Conservation (phyloP, 2,329 filamentous ascomycete genomes). For the Byssochlamys sp. region DNA sequence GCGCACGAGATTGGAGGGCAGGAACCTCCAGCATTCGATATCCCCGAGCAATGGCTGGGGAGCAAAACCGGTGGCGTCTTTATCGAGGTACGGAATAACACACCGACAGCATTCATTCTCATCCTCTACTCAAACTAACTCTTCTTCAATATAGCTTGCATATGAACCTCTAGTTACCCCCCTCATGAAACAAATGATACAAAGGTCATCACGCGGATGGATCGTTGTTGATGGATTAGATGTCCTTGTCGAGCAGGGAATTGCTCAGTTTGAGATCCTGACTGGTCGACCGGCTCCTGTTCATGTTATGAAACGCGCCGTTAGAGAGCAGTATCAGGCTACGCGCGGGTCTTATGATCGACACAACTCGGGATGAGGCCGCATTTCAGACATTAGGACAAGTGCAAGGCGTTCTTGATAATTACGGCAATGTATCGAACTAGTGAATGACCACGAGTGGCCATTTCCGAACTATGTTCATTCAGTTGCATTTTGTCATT, state of each 20-base stretch:
- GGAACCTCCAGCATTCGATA: constrained; percentile 4
- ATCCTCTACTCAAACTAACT: neutral
- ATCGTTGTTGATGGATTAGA: constrained; percentile 14
- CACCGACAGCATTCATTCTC: neutral
- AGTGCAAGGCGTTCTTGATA: too few species aligned
- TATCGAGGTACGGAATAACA: constrained; percentile 10
- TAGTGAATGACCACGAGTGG: too few species aligned
- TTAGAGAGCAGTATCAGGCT: constrained; percentile 6
- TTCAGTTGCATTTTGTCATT: too few species aligned
- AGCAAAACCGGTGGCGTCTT: constrained; percentile 15
- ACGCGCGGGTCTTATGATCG: neutral
- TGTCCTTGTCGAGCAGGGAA: constrained; percentile 15
- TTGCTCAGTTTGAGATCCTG: constrained; percentile 17
- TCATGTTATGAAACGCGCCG: constrained; percentile 14
- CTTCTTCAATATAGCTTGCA: constrained; percentile 5
- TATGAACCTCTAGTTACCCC: constrained; percentile 10
- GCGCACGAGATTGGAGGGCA: constrained; percentile 8
- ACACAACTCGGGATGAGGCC: neutral
- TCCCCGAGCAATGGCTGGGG: constrained; percentile 13
- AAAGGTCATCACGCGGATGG: constrained; percentile 11
- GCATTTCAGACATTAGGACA: neutral
- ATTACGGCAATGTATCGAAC: too few species aligned
- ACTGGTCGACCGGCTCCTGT: constrained; percentile 14
- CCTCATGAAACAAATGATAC: constrained; percentile 9
- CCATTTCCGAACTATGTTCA: too few species aligned